Percentiles rank a stretch among this genome's conserved stretches.
These are phyloP conservation scores for Botrytis porri DNA, from an alignment of 2,329 filamentous ascomycete species.

Conservation along the genomic window DNA sequence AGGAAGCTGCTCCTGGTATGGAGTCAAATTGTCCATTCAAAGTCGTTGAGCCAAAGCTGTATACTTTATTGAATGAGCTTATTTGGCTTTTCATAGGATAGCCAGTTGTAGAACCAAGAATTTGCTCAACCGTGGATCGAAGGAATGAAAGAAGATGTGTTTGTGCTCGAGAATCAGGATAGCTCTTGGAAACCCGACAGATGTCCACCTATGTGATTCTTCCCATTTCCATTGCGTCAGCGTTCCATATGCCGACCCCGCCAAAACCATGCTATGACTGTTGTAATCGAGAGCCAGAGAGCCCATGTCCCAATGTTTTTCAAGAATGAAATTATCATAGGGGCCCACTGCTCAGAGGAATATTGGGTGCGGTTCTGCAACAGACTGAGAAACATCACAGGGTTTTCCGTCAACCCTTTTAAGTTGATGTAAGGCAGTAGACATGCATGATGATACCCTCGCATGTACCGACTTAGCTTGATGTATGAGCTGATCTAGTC, in stretches of 20 bases:
- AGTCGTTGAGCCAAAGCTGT: background rate
- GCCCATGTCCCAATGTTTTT: background rate
- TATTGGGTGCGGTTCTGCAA: background rate
- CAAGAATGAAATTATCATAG: background rate
- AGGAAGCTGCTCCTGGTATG: slow-evolving; percentile 1
- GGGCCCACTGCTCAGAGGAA: background rate
- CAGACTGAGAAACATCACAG: background rate
- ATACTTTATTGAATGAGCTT: background rate
- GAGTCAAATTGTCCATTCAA: background rate
- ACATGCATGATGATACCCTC: background rate
- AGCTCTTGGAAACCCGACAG: slow-evolving; percentile 18
- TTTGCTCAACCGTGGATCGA: background rate
- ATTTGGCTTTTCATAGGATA: background rate
- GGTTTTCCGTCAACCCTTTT: background rate
- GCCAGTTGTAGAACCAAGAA: slow-evolving; percentile 3
- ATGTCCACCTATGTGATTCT: slow-evolving; percentile 9
- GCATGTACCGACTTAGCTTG: background rate
- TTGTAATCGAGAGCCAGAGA: background rate
- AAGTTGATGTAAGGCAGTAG: background rate
- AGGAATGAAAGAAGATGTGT: slow-evolving; percentile 5
- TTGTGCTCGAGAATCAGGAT: slow-evolving; percentile 23
- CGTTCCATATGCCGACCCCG: background rate
- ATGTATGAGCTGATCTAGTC: background rate
- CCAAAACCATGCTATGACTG: background rate
- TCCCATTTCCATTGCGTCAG: background rate